Conservation (phyloP, 169 alveolate species). For the Plasmodium gallinaceum region DNA sequence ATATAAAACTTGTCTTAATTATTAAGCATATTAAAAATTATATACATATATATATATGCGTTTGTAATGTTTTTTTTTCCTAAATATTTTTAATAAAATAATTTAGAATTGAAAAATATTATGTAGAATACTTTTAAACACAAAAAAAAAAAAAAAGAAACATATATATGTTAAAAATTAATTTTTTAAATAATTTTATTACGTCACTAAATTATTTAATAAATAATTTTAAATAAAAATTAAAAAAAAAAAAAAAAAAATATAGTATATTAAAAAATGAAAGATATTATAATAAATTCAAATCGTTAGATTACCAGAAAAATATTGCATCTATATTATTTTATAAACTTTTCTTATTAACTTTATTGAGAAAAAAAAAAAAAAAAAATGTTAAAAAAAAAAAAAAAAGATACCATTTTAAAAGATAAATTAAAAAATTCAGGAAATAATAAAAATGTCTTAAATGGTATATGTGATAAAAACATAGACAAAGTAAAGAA, state of each 20-base stretch:
- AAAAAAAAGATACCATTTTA: constrained; percentile 38
- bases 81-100: too few relatives aligned
- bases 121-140: too few relatives aligned
- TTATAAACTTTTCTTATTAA: neutral
- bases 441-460: neutral
- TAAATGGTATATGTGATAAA: constrained; percentile 20
- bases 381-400: constrained; percentile 34
- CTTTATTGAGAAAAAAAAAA: neutral
- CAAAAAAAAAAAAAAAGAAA: too few relatives aligned
- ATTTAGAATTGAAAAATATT: too few relatives aligned
- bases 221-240: constrained; percentile 25
- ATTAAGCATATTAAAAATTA: too few relatives aligned
- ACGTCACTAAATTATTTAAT: constrained; percentile 15
- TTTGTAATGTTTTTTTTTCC: too few relatives aligned
- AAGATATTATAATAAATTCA: neutral
- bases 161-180: neutral
- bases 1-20: too few relatives aligned
- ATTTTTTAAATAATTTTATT: neutral
- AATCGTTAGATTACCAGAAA: too few relatives aligned
- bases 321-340: neutral
- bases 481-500: neutral
- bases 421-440: constrained; percentile 31
- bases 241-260: neutral
- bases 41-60: too few relatives aligned
- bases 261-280: constrained; percentile 5